A percentile compares a stretch with the other conserved stretches of the same genome.
These are phyloP conservation scores for Dinochytrium kinnereticum DNA, from an alignment of 371 early-diverging fungal genomes.

Conservation along the genomic window DNA sequence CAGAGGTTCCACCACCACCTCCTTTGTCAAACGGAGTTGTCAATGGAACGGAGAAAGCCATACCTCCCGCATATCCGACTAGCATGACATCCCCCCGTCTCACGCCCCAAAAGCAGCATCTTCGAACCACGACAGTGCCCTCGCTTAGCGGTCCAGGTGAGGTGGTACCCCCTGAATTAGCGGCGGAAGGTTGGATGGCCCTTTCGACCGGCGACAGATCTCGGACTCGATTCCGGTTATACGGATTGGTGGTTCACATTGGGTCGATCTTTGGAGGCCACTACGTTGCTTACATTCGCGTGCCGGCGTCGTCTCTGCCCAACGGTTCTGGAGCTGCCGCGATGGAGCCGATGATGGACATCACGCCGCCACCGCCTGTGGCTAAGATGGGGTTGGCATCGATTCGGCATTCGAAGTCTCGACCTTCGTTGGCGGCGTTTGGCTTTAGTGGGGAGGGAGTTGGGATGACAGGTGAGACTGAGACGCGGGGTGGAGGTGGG, in stretches of 20 bases:
- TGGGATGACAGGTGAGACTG: neutral
- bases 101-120: no score
- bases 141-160: no score
- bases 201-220: neutral
- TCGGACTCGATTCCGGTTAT: conserved; percentile 38
- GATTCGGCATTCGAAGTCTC: neutral
- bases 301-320: neutral
- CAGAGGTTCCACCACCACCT: no score
- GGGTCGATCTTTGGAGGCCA: conserved; percentile 51
- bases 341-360: neutral
- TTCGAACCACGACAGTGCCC: no score
- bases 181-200: conserved; percentile 13
- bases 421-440: neutral
- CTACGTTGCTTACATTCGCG: conserved; percentile 48
- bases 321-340: neutral
- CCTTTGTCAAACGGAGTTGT: no score
- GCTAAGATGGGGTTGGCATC: neutral
- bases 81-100: no score
- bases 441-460: neutral
- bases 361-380: neutral
- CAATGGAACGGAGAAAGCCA: no score
- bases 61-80: no score
- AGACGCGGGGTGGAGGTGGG: neutral
- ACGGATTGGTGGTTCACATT: conserved; percentile 50
- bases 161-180: no score